Evolutionary conservation across 208 protist genomes (phyloP).

Genomic region (Trypanosoma avium): DNA sequence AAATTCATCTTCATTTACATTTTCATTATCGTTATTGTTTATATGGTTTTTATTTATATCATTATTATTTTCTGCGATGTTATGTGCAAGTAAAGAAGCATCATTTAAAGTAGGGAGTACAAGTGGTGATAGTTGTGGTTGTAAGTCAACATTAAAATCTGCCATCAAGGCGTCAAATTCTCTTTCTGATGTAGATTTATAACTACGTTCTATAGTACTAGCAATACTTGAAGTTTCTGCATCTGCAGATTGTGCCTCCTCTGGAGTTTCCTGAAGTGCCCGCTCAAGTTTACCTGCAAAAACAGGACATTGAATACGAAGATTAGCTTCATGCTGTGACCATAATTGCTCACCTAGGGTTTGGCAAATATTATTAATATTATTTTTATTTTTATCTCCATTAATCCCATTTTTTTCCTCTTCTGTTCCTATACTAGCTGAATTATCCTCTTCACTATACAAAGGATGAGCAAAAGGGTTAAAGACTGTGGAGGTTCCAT

Average conservation of each 20-base stretch:
- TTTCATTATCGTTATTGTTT: neutral
- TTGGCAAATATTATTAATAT: slow-evolving; percentile 23
- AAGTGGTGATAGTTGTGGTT: slow-evolving; percentile 6
- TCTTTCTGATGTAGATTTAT: slow-evolving; percentile 18
- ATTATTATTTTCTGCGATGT: neutral
- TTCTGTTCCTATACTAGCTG: neutral
- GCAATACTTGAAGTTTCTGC: slow-evolving; percentile 64
- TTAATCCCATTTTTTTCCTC: slow-evolving; percentile 1
- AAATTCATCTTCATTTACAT: neutral
- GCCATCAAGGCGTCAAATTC: slow-evolving; percentile 36
- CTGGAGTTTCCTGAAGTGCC: slow-evolving; percentile 55
- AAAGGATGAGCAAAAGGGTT: slow-evolving; percentile 25
- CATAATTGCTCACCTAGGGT: slow-evolving; percentile 27
- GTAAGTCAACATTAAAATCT: slow-evolving; percentile 53
- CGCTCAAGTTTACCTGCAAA: slow-evolving; percentile 36
- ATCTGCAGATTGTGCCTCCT: slow-evolving; percentile 63
- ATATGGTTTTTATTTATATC: neutral
- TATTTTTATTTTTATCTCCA: neutral
- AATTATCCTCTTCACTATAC: slow-evolving; percentile 12
- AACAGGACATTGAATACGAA: slow-evolving; percentile 29
- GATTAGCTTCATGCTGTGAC: slow-evolving; percentile 28
- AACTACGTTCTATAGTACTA: slow-evolving; percentile 61
- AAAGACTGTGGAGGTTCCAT: neutral
- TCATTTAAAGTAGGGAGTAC: neutral
- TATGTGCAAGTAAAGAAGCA: neutral